Conservation (phyloP, 2,329 filamentous ascomycete species). For the Aspergillus fischeri region DNA sequence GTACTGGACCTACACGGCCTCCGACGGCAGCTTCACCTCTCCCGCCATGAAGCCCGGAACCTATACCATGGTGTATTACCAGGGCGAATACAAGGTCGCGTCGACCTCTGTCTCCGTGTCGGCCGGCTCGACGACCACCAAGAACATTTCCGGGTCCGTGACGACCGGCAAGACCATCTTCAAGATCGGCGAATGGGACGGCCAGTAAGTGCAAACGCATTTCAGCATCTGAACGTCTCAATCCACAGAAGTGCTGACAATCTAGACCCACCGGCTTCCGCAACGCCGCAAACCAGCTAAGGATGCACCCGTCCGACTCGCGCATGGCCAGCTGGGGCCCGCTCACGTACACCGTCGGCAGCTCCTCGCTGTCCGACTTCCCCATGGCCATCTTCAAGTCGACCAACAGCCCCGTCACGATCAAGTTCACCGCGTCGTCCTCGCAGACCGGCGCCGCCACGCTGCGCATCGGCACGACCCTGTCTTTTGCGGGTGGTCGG, state of each 20-base stretch:
- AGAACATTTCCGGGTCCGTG: conserved; percentile 50
- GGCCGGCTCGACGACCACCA: conserved; percentile 46
- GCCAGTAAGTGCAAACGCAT: conserved; percentile 36
- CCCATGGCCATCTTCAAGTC: conserved; percentile 64
- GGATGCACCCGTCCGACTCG: conserved; percentile 64
- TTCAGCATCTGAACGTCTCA: background rate
- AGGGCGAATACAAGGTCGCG: conserved; percentile 55
- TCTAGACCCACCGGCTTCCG: conserved; percentile 55
- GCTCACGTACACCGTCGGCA: conserved; percentile 59
- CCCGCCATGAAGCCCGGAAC: conserved; percentile 64
- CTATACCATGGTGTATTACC: conserved; percentile 65
- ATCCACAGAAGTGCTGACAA: background rate
- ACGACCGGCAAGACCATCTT: conserved; percentile 53
- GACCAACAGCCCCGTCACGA: conserved; percentile 57
- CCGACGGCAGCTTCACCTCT: conserved; percentile 56
- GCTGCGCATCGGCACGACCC: conserved; percentile 61
- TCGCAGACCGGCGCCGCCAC: conserved; percentile 52
- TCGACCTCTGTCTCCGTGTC: conserved; percentile 48
- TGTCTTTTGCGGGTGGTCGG: conserved; percentile 58
- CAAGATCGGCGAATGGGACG: conserved; percentile 64
- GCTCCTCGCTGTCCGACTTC: conserved; percentile 50
- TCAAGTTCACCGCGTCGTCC: conserved; percentile 54
- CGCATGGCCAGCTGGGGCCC: conserved; percentile 61
- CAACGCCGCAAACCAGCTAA: conserved; percentile 63
- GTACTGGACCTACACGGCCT: conserved; percentile 60